Base-by-base conservation (phyloP, 495 filamentous ascomycete species). In the Penicillium turbatum region DNA sequence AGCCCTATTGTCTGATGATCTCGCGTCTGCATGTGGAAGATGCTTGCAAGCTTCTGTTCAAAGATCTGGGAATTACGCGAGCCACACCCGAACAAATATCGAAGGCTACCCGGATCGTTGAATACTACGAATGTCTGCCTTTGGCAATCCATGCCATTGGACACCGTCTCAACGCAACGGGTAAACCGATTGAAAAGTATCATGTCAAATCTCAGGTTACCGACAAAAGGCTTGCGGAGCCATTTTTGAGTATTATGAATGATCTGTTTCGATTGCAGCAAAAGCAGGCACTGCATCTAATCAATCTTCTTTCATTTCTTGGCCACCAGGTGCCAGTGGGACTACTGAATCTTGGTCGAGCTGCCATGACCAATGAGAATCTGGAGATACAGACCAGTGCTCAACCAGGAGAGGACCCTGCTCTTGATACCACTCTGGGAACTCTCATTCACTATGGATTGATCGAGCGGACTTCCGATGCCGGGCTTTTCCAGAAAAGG, bases 61-160 rank as follows among this genome's bases (percentile, higher is more conserved):
- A 81, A 34, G 81, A 83, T 27, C 57, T 82, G 10, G 75, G 72
- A 4, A 81, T 82, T 51, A 74, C 68, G 34, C 70, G 69, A 26
- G 73, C 77, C 17, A 80, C 76, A 0, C 66, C 69, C 2, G 78
- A 82, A 19, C 87, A 92, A 53, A 62, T 75, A 27, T 72, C 66
- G 36, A 80, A 82, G 46, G 85, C 85, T 0, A 78, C 72, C 6
- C 83, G 89, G 49, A 60, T 92, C 21, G 87, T 90, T 1, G 72
- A 81, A 37, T 68, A 86, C 41, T 84, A 90, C 69, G 86, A 86
- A 24, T 79, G 82, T 53, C 72, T 92, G 10, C 89, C 89, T 12
- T 68, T 92, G 15, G 88, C 88, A 43, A 91, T 93, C 35, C 86
- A 90, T 59, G 85, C 87, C 4, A 86, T 88, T 5, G 86, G 87